Conservation (phyloP, 108 stramenopile species). For the Phaeodactylum tricornutum region DNA sequence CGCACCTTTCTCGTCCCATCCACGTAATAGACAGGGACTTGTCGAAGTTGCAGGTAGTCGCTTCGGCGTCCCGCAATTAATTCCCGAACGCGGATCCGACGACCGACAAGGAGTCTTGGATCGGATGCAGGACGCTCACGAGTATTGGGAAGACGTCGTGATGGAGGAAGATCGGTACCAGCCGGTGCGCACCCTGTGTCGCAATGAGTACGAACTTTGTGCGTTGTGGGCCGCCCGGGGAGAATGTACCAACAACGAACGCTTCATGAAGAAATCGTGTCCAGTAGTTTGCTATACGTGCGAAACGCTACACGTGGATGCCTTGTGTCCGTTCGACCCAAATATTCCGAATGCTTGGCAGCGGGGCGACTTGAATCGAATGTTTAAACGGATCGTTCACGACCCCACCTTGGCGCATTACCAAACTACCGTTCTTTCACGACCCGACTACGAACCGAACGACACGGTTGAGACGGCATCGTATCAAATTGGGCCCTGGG, state of each 20-base stretch:
- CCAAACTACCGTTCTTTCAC: slow-evolving; percentile 44
- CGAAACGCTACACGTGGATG: neutral
- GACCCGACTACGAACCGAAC: slow-evolving; percentile 19
- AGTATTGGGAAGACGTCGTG: neutral
- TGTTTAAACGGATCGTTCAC: slow-evolving; percentile 49
- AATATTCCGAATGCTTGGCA: slow-evolving; percentile 23
- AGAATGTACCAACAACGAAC: slow-evolving; percentile 26
- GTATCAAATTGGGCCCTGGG: slow-evolving; percentile 59
- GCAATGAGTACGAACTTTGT: slow-evolving; percentile 38
- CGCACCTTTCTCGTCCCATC: too few relatives aligned
- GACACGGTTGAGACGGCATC: slow-evolving; percentile 24
- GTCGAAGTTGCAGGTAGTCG: neutral
- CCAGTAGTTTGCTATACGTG: neutral
- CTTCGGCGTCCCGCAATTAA: neutral
- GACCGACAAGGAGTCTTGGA: neutral
- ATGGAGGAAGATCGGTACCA: neutral
- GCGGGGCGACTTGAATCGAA: slow-evolving; percentile 50
- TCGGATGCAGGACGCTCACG: neutral
- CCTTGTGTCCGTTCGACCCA: neutral
- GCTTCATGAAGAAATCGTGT: slow-evolving; percentile 2
- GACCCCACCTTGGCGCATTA: slow-evolving; percentile 22
- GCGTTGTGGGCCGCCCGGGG: slow-evolving; percentile 48
- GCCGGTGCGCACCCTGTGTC: slow-evolving; percentile 15
- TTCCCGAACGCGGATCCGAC: neutral
- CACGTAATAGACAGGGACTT: too few relatives aligned